Base-by-base conservation (phyloP, 352 stramenopile genomes). In the Globisporangium barbulae region DNA sequence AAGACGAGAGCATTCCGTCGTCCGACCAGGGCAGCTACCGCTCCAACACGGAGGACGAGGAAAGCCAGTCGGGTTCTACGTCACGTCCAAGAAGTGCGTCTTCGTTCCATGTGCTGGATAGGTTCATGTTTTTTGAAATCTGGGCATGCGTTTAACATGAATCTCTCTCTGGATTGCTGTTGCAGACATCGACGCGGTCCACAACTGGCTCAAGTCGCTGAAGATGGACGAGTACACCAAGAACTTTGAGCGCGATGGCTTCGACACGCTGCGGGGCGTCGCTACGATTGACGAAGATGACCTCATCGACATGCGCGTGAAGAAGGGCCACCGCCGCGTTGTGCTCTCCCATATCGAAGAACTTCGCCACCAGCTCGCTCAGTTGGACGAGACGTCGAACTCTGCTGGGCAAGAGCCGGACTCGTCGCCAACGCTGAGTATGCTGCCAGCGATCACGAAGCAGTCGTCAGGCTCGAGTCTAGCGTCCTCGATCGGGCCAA, bases 211-310 rank as follows among this genome's bases (percentile, higher is more conserved):
- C 48, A 93, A 90, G 73, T 80, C 78, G 35, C 77, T 95, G 61
- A 90, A 95, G 63, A 91, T 95, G 81, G 87, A 93, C 62, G 83
- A 93, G 71, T 94, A 96, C 69, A 88, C 83, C 33, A 75, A 88
- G 59, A 90, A 88, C 73, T 96, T 96, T 68, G 85, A 96, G 61
- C 89, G 90, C 57, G 87, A 96, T 68, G 87, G 87, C 19, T 96
- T 96, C 63, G 87, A 96, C 70, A 94, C 85, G 47, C 67, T 96
- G 12, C 83, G 85, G 52, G 85, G 85, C 42, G 85, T 96, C 33
- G 85, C 85, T 41, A 96, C 85, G 15, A 94, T 96, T 42, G 81
- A 96, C 53, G 87, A 96, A 79, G 78, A 91, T 25, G 87, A 96
- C 45, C 71, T 96, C 55, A 85, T 93, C 54, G 87, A 96, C 54